Evolutionary conservation across 106 monocot genomes (phyloP).

Genomic region (Platanthera guangdongensis): DNA sequence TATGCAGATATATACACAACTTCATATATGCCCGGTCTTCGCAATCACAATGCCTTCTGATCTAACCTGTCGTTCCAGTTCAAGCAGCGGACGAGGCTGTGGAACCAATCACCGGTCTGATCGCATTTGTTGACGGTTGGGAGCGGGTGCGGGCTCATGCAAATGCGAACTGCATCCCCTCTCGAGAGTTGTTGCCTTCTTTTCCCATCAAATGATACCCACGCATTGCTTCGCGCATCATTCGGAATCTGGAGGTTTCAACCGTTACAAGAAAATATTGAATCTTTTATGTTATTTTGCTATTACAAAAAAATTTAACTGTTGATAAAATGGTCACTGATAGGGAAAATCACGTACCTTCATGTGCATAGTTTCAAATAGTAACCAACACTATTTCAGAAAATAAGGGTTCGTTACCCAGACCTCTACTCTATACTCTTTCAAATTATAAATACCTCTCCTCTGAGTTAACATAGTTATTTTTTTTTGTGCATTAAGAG

Average conservation of each 20-base stretch:
- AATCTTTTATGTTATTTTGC: background rate
- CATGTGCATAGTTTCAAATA: too few relatives aligned
- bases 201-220: constrained; percentile 99
- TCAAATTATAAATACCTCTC: too few relatives aligned
- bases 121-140: constrained; percentile 97
- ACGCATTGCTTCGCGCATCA: constrained; percentile 83
- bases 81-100: constrained; percentile 80
- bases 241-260: constrained; percentile 61
- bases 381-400: too few relatives aligned
- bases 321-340: too few relatives aligned
- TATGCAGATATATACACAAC: constrained; percentile 10
- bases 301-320: background rate
- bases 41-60: constrained; percentile 75
- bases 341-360: too few relatives aligned
- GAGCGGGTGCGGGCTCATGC: constrained; percentile 92
- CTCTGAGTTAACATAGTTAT: too few relatives aligned
- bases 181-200: constrained; percentile 92
- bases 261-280: background rate
- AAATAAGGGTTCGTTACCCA: too few relatives aligned
- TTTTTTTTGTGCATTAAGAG: too few relatives aligned
- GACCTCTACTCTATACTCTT: too few relatives aligned
- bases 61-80: constrained; percentile 97
- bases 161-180: constrained; percentile 83
- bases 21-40: background rate
- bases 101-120: constrained; percentile 98